Evolutionary conservation across 345 rosid genomes (phyloP).

Genomic region (Ricinus communis): DNA sequence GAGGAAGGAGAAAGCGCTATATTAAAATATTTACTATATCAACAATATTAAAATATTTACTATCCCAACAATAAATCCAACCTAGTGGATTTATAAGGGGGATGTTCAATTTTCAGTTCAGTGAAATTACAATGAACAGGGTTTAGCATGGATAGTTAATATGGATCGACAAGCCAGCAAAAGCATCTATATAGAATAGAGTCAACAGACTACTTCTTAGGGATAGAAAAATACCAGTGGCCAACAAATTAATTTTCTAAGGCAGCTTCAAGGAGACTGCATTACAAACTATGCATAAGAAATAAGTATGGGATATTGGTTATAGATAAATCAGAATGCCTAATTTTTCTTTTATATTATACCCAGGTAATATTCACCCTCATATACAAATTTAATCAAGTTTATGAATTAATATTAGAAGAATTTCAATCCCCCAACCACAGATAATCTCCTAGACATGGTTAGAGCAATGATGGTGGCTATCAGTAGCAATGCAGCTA

Average conservation of each 20-base stretch:
- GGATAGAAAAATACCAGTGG: not conserved
- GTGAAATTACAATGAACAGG: not conserved
- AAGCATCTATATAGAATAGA: not conserved
- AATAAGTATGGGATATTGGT: not conserved
- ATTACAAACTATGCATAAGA: not conserved
- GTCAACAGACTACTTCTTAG: not conserved
- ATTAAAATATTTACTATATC: not conserved
- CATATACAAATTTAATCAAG: not conserved
- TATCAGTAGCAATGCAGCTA: not conserved
- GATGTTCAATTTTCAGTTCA: slow-evolving; percentile 1
- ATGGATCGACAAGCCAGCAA: not conserved
- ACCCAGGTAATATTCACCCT: not conserved
- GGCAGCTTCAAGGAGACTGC: not conserved
- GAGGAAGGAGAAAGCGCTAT: not conserved
- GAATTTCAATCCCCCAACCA: not conserved
- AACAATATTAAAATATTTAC: not conserved
- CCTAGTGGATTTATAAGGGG: not conserved
- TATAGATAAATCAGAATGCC: not conserved
- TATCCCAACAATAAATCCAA: not conserved
- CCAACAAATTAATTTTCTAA: not conserved
- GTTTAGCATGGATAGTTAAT: not conserved
- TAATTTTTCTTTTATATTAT: not conserved
- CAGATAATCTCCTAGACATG: slow-evolving; percentile 2
- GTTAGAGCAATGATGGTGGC: not conserved
- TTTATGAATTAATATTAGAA: not conserved